Conservation (phyloP, 176 grass and related monocot genomes). For the Stipa capillata region DNA sequence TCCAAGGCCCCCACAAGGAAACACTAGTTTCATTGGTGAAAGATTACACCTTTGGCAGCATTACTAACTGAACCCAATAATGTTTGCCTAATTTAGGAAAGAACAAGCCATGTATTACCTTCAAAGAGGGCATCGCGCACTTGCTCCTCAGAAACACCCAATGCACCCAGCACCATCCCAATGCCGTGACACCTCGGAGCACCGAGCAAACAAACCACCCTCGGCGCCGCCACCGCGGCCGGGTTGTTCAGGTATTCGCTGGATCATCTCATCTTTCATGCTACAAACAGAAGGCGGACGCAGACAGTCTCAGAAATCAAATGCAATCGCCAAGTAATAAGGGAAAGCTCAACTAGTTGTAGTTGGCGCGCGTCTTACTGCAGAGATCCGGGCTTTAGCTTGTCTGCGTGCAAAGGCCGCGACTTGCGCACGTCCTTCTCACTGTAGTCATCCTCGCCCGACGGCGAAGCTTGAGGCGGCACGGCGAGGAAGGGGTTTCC, state of each 20-base stretch:
- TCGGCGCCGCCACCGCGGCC: not conserved
- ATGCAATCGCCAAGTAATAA: no score
- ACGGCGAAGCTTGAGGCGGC: not conserved
- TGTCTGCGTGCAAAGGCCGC: no score
- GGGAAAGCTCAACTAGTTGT: no score
- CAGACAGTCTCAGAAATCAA: no score
- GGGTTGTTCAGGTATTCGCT: conserved; percentile 39
- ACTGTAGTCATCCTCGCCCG: not conserved
- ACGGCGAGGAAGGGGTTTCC: conserved; percentile 33
- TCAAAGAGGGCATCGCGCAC: conserved; percentile 57
- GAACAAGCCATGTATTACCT: conserved; percentile 27
- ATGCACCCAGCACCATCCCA: conserved; percentile 42
- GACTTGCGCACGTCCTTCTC: no score
- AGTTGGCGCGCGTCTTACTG: no score
- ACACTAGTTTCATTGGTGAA: not conserved
- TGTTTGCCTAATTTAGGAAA: no score
- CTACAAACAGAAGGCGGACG: conserved; percentile 4
- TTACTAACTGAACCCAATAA: not conserved
- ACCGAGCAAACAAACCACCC: conserved; percentile 41
- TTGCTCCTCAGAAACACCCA: conserved; percentile 60
- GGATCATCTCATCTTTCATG: conserved; percentile 73
- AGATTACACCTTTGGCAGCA: not conserved
- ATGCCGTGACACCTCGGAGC: conserved; percentile 53
- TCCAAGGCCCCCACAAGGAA: conserved; percentile 16
- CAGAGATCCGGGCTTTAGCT: no score